Base-by-base conservation (phyloP, 129 eudicot species). In the Logfia minima region DNA sequence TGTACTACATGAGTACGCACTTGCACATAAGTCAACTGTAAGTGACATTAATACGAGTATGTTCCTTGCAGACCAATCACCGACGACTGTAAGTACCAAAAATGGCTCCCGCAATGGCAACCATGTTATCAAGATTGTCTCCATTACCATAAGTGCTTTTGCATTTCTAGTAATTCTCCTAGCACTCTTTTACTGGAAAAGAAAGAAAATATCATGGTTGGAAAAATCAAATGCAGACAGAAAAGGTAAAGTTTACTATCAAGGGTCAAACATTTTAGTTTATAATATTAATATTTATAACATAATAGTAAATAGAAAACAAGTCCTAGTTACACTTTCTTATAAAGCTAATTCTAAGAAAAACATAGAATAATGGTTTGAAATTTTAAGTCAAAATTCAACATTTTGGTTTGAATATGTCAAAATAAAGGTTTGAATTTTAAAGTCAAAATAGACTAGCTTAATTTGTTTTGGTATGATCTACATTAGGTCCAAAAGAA, bases 401-500 rank as follows among this genome's bases (percentile, higher is more conserved):
- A 37, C 43, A 5, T 37, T 37, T 37, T 37, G 43, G 10, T 37
- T 37, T 37, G 10, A 6, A 37, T 10, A 5, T 37, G 43, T 37
- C 43, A 37, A 6, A 37, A 37, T 37, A 1, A 37, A 37, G 8
- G 43, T n/a, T 19, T 1, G 48, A 6, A 43, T 32, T 43, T 73
- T 61, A 53, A 52, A 65, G 69, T 7, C 22, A n/a, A 56, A 45
- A 60, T 58, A 35, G 23, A 18, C 39, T 2, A 48, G 53, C 53
- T 10, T 68, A 48, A 43, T 62, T 17, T 56, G 11, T 60, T 8
- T 62, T 4, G 13, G 21, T 39, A n/a, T 35, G 28, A 22, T 67
- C 72, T 18, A 13, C 29, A 37, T 35, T 37, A 84, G 92, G 92
- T 75, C 53, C 87, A 53, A 63, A 71, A 1, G 96, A 85, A 53